Evolutionary conservation across 2,329 filamentous ascomycete species (phyloP).

Genomic region (Pseudogymnoascus sp.): DNA sequence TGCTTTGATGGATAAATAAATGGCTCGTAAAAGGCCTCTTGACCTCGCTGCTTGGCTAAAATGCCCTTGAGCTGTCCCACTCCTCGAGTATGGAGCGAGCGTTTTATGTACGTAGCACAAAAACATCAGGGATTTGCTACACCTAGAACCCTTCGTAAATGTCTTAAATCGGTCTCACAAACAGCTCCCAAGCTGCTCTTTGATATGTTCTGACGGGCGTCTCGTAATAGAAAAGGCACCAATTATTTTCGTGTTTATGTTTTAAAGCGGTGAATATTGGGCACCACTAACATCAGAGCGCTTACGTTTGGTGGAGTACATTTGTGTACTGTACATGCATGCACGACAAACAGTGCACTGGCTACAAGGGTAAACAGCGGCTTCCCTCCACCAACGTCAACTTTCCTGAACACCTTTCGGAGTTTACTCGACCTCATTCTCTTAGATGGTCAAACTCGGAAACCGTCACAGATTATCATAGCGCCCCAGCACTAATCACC

Average conservation of each 20-base stretch:
- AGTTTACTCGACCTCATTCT: neutral
- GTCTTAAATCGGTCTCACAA: constrained; percentile 2
- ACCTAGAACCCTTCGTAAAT: neutral
- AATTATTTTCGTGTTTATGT: constrained; percentile 5
- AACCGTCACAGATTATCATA: constrained; percentile 2
- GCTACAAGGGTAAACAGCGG: constrained; percentile 4
- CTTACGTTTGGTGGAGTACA: constrained; percentile 12
- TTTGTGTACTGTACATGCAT: constrained; percentile 11
- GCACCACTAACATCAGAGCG: constrained; percentile 8
- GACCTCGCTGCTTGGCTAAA: neutral
- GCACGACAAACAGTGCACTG: constrained; percentile 6
- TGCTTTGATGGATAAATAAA: neutral
- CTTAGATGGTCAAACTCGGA: constrained; percentile 3
- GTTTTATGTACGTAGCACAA: constrained; percentile 5
- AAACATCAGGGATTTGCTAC: neutral
- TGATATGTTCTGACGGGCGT: neutral
- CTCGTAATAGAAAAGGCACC: neutral
- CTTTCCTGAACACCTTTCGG: neutral
- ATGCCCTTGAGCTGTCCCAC: neutral
- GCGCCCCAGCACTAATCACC: neutral
- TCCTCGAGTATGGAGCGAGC: neutral
- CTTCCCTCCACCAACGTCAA: constrained; percentile 5
- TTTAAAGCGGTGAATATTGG: constrained; percentile 9
- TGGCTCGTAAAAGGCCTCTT: neutral
- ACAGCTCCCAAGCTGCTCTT: neutral